Evolutionary conservation across 306 rosid genomes (phyloP), one percentile per base, ranked within the genome.

Genomic region (Vigna radiata): DNA sequence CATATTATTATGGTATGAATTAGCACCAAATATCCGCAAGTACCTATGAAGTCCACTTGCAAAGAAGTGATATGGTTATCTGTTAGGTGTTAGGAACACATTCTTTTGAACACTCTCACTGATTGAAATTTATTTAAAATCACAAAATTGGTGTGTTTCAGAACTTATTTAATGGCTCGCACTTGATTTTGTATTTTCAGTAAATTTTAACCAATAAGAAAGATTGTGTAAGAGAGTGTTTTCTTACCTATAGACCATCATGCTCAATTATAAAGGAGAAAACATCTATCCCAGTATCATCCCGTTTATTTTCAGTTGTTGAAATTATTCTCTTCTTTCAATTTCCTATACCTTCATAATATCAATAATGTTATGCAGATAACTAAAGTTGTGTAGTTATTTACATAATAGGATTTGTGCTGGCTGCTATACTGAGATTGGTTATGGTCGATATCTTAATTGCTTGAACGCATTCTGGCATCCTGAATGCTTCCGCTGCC

Each of bases 401-500:
- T 60, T 73, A 12, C 66, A 58, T 78, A 14, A 85, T 80, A 93
- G 97, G 90, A 81, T 86, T 41, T 93, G 98, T 86, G 95, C 88
- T 61, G 96, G 93, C 74, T 93, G 98, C 90, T 68, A 80, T 79
- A 44, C 54, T 27, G 86, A 83, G 83, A 92, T 96, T 77, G 98
- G 98, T 79, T 89, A 65, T 71, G 98, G 99, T 54, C 90, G 99
- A 25, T 92, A 92, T 80, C 83, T 96, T 75, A 92, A 89, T 86
- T 96, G 98, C 83, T 83, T 96, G 81, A 88, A 89, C 85, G 90
- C 91, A 79, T 81, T 91, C 77, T 96, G 98, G 99, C 99, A 96
- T 88, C 99, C 98, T 54, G 99, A 96, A 84, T 92, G 99, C 83
- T 96, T 96, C 77, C 90, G 96, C 25, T 96, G 99, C 72, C 97